Evolutionary conservation across 306 rosid genomes (phyloP), one percentile per base, ranked within the genome.

Genomic region (Vachellia pachyceras): DNA sequence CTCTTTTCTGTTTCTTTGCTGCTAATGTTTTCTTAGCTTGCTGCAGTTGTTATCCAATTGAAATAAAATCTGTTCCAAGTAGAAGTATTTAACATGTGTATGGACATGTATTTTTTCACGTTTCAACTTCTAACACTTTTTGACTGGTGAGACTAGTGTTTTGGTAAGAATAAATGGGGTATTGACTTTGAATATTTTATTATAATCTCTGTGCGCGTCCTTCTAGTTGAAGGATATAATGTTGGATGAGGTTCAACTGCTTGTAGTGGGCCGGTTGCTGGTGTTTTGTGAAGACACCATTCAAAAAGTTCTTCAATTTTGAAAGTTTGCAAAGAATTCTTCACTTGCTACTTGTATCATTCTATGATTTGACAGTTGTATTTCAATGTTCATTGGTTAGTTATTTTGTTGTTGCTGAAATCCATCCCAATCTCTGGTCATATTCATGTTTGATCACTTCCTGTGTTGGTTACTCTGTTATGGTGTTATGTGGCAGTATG

Each of bases 401-500:
- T 54, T 78, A 45, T 22, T 49, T 68, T 65, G 7, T 36, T 33
- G 8, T 17, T 73, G 49, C 39, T 23, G 35, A 46, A n/a, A 5
- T 5, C 18, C 35, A 36, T 69, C 10, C 45, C 1, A 64, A 15
- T 75, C 11, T 41, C 25, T 68, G 72, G 72, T 39, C 50, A 18
- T 68, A 42, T 20, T 41, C 3, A 11, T 69, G 5, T 9, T 85
- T 72, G 67, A 23, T 60, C 3, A 1, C 74, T 35, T 20, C 20
- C 33, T 55, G 33, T 55, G 33, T 5, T 42, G 46, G 22, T 76
- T 44, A 36, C 66, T 36, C 66, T 45, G 33, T 68, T 45, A 35
- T 49, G 49, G 23, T 47, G 20, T 75, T 29, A 60, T 68, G 25
- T 80, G 83, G 82, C 93, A 93, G 99, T 92, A 83, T 65, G 94